A percentile compares a stretch with the other conserved stretches of the same genome.
Conservation (phyloP, 2,329 filamentous ascomycete genomes). For the Neobulgaria alba region DNA sequence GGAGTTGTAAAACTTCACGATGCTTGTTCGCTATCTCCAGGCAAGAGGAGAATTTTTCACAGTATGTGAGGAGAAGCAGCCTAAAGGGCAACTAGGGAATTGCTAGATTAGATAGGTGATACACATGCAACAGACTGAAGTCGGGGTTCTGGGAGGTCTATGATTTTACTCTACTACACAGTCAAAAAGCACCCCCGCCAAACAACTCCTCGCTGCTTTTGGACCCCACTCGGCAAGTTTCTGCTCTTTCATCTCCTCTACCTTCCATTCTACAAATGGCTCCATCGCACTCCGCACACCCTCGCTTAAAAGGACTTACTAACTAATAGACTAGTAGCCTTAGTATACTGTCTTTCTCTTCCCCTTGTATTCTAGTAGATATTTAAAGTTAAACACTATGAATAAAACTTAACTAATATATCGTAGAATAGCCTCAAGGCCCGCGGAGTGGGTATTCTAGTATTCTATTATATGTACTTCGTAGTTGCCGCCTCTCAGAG, state of each 20-base stretch:
- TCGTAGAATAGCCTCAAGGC: conserved; percentile 6
- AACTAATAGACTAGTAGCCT: no score
- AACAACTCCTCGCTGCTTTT: conserved; percentile 1
- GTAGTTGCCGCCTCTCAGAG: conserved; percentile 10
- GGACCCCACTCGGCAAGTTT: conserved; percentile 9
- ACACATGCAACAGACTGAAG: no score
- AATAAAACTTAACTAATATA: background rate
- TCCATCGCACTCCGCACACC: conserved; percentile 26
- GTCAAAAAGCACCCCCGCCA: conserved; percentile 3
- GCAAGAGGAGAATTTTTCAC: no score
- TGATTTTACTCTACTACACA: background rate
- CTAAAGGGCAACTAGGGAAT: no score
- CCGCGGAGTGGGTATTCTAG: conserved; percentile 9
- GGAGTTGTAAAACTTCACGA: no score
- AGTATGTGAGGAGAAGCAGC: no score
- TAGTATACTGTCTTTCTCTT: no score
- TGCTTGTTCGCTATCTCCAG: no score
- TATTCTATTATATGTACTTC: conserved; percentile 10
- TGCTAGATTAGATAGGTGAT: no score
- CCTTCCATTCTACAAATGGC: conserved; percentile 27
- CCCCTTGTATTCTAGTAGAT: no score
- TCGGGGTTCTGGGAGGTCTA: background rate
- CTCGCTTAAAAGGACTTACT: conserved; percentile 23
- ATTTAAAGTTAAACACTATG: no score
- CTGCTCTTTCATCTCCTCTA: conserved; percentile 20